These are phyloP conservation scores for Boletus calvinii DNA, from an alignment of 1,284 basidiomycete species.

Conservation along the genomic window DNA sequence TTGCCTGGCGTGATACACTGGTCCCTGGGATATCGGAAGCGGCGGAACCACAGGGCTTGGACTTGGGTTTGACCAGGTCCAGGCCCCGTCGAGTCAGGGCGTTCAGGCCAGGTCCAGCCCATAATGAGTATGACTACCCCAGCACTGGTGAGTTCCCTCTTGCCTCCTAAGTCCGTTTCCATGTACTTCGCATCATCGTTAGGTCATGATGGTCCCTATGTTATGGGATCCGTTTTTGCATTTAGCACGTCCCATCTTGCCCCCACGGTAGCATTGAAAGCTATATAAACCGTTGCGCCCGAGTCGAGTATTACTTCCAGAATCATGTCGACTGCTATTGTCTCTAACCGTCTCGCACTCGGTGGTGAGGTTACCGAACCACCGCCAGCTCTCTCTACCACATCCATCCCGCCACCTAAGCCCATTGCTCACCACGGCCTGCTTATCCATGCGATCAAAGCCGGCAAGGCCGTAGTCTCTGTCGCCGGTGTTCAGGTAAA, in stretches of 20 bases:
- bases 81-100: too few relatives aligned
- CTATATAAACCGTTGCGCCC: neutral
- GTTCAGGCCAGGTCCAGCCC: too few relatives aligned
- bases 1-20: too few relatives aligned
- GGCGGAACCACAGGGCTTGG: too few relatives aligned
- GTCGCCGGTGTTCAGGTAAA: conserved; percentile 2
- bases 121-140: too few relatives aligned
- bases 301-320: neutral
- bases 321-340: neutral
- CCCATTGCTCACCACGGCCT: conserved; percentile 1
- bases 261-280: neutral
- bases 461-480: neutral
- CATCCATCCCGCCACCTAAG: conserved; percentile 3
- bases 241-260: neutral
- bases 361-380: neutral
- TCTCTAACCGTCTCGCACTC: neutral
- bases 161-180: too few relatives aligned
- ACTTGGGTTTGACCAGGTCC: too few relatives aligned
- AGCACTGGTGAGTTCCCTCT: too few relatives aligned
- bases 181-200: too few relatives aligned
- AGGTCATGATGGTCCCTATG: neutral
- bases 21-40: too few relatives aligned
- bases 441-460: neutral
- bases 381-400: neutral
- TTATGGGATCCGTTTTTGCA: neutral